These are phyloP conservation scores for Lentinula guzmanii DNA, from an alignment of 768 basidiomycete genomes.

Conservation along the genomic window DNA sequence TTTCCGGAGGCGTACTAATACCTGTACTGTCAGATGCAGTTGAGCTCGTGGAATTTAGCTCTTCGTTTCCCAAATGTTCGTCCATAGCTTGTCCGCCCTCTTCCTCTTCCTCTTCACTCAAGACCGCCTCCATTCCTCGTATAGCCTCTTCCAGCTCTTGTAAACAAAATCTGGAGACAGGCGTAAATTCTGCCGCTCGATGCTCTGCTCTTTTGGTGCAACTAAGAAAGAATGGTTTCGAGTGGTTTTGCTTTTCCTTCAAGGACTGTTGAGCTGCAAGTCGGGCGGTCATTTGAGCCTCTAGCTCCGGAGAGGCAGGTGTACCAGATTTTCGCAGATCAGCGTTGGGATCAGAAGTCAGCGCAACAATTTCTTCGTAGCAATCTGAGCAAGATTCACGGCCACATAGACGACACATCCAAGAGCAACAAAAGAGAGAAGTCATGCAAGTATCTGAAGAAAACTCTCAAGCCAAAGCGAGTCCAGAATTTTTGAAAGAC, in stretches of 20 bases:
- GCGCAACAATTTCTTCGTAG: slow-evolving; percentile 58
- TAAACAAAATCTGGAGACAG: slow-evolving; percentile 71
- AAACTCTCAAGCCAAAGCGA: slow-evolving; percentile 6
- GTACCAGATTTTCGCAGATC: background rate
- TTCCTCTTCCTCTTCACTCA: slow-evolving; percentile 18
- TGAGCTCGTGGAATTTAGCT: background rate
- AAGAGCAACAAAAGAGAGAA: slow-evolving; percentile 83
- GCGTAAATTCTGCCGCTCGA: slow-evolving; percentile 59
- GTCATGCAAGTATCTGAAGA: slow-evolving; percentile 85
- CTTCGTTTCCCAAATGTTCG: background rate
- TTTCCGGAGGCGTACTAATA: slow-evolving; percentile 5
- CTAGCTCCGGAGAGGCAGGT: background rate
- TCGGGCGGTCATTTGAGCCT: slow-evolving; percentile 22
- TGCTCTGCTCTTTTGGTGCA: slow-evolving; percentile 74
- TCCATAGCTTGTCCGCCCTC: background rate
- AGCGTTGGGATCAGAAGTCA: slow-evolving; percentile 17
- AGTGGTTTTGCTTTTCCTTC: slow-evolving; percentile 56
- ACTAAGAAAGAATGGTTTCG: slow-evolving; percentile 68
- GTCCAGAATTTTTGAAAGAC: slow-evolving; percentile 17
- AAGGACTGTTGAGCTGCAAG: slow-evolving; percentile 41
- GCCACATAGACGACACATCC: slow-evolving; percentile 89
- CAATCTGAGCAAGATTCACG: slow-evolving; percentile 88
- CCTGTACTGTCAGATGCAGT: slow-evolving; percentile 8
- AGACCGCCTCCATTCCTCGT: slow-evolving; percentile 57
- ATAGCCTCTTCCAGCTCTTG: slow-evolving; percentile 62